phyloP scores from a whole-genome alignment of 2,329 filamentous ascomycete species.

The Colletotrichum sansevieriae region DNA sequence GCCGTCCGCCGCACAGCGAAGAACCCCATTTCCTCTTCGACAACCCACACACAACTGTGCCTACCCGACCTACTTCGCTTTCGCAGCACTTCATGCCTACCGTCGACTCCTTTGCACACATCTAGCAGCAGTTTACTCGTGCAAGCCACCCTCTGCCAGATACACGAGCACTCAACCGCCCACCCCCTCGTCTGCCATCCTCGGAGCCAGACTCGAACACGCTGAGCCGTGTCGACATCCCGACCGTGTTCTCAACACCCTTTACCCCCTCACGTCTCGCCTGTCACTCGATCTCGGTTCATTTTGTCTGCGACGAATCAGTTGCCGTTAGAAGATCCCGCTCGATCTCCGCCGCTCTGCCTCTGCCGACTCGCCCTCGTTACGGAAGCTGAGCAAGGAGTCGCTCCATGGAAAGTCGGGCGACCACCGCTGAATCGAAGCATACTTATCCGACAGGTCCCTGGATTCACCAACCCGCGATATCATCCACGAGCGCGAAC shows the following conservation, averaged over 20 bases:
- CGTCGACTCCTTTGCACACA: slow-evolving; percentile 20
- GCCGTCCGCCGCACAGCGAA: slow-evolving; percentile 27
- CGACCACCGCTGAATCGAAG: slow-evolving; percentile 62
- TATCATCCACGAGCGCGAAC: slow-evolving; percentile 46
- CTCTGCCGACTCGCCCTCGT: slow-evolving; percentile 31
- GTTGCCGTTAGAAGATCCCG: slow-evolving; percentile 20
- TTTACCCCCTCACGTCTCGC: slow-evolving; percentile 15
- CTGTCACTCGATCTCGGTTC: not conserved
- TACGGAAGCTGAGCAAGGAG: slow-evolving; percentile 46
- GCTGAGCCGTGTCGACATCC: slow-evolving; percentile 24
- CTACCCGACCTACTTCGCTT: slow-evolving; percentile 8
- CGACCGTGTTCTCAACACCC: slow-evolving; percentile 16
- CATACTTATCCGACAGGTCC: slow-evolving; percentile 59
- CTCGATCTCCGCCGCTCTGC: slow-evolving; percentile 34
- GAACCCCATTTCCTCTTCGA: slow-evolving; percentile 12
- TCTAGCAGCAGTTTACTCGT: slow-evolving; percentile 37
- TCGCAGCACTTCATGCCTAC: slow-evolving; percentile 21
- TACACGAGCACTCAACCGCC: slow-evolving; percentile 27
- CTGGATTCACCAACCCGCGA: slow-evolving; percentile 52
- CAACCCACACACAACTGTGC: slow-evolving; percentile 13
- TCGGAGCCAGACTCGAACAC: slow-evolving; percentile 31
- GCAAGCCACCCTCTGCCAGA: slow-evolving; percentile 20
- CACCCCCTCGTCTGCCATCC: slow-evolving; percentile 27
- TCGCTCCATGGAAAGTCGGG: slow-evolving; percentile 66
- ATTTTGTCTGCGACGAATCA: slow-evolving; percentile 14